These are phyloP conservation scores for Staphylotrichum longicolle DNA, from an alignment of 495 filamentous ascomycete genomes.

Conservation along the genomic window DNA sequence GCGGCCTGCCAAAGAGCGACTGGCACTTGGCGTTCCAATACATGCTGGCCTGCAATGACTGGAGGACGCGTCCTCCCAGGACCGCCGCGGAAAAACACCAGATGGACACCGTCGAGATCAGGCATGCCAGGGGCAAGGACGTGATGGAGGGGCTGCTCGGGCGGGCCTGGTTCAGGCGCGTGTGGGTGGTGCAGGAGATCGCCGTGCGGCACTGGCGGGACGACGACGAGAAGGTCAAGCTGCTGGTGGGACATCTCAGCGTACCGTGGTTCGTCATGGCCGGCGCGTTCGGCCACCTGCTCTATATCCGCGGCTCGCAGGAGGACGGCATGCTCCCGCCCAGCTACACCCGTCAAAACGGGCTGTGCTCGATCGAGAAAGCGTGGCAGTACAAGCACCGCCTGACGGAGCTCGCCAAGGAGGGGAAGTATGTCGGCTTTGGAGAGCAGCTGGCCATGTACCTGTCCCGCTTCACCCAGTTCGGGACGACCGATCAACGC, in stretches of 20 bases:
- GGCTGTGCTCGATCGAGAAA: background rate
- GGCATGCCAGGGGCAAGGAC: background rate
- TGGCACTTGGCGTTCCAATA: background rate
- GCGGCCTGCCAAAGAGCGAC: background rate
- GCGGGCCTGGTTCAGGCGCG: slow-evolving; percentile 2
- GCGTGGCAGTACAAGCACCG: background rate
- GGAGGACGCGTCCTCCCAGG: background rate
- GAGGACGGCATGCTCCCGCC: background rate
- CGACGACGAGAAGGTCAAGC: slow-evolving; percentile 2
- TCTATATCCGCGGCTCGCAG: background rate
- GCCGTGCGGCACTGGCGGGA: background rate
- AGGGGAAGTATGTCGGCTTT: background rate
- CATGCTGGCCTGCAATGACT: background rate
- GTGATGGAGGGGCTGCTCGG: background rate
- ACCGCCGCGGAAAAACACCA: background rate
- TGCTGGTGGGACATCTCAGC: background rate
- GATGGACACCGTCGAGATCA: background rate
- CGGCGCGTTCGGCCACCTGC: background rate
- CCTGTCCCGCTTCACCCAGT: background rate
- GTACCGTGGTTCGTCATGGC: slow-evolving; percentile 4
- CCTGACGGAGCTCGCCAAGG: background rate
- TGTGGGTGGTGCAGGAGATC: slow-evolving; percentile 8
- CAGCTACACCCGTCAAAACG: background rate
- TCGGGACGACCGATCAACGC: background rate
- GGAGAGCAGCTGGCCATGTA: background rate